These are phyloP conservation scores for Naegleria fowleri DNA, from an alignment of 208 protist genomes.

Conservation along the genomic window DNA sequence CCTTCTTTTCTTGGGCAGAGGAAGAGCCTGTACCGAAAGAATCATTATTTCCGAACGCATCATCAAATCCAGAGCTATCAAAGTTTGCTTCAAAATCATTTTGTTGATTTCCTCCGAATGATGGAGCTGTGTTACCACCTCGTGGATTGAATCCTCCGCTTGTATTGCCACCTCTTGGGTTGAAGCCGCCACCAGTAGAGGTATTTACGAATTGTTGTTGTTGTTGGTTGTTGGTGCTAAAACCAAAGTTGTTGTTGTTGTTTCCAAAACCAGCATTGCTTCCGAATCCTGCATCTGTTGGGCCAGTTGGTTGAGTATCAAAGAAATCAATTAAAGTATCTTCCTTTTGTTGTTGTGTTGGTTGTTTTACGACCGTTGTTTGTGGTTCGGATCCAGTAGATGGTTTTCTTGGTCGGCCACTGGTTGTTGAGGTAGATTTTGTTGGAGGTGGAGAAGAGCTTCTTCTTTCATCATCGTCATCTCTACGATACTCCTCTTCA, in stretches of 20 bases:
- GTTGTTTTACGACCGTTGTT: background rate
- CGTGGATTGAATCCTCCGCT: background rate
- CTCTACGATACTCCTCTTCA: background rate
- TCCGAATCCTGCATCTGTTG: background rate
- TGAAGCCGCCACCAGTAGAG: background rate
- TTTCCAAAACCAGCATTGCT: background rate
- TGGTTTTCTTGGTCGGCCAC: background rate
- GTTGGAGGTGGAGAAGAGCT: background rate
- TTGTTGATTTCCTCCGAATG: background rate
- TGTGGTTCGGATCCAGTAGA: background rate
- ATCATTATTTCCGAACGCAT: background rate
- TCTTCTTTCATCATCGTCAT: background rate
- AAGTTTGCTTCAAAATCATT: conserved; percentile 20
- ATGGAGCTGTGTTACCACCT: background rate
- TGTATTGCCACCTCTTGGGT: background rate
- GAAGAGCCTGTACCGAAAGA: too few species aligned
- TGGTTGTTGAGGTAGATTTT: background rate
- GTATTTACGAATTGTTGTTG: background rate
- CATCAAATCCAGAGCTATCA: background rate
- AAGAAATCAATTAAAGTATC: background rate
- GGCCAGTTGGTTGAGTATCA: background rate
- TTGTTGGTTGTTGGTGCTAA: background rate
- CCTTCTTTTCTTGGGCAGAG: background rate
- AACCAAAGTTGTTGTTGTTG: background rate
- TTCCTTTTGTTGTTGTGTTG: background rate